A percentile compares a stretch with the other conserved stretches of the same genome.
phyloP scores from a whole-genome alignment of 345 rosid species.

The Xanthoceras sorbifolium region DNA sequence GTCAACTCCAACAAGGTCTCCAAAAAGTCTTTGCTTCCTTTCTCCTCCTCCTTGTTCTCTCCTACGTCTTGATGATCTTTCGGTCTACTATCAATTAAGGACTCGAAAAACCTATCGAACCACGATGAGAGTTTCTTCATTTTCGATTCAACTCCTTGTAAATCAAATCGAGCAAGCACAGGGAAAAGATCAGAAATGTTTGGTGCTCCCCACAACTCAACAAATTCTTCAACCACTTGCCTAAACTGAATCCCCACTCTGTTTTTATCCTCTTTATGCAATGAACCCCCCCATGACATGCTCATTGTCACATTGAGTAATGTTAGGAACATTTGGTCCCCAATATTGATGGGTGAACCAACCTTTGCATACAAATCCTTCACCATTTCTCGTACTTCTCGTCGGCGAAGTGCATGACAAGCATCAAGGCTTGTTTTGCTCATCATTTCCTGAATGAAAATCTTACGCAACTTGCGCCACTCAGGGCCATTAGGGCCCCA shows the following conservation, averaged over 20 bases:
- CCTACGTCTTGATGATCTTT: conserved; percentile 16
- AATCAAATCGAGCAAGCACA: conserved; percentile 46
- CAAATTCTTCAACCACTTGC: conserved; percentile 28
- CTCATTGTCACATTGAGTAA: conserved; percentile 39
- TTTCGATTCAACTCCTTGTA: conserved; percentile 52
- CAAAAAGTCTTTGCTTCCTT: conserved; percentile 30
- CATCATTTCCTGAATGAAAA: too few relatives aligned
- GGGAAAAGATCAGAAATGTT: conserved; percentile 61
- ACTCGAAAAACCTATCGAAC: conserved; percentile 35
- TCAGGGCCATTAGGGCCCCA: too few relatives aligned
- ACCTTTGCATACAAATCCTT: too few relatives aligned
- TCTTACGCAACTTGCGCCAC: too few relatives aligned
- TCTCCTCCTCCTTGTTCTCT: conserved; percentile 9
- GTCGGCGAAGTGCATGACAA: too few relatives aligned
- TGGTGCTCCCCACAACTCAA: conserved; percentile 31
- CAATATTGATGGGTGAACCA: conserved; percentile 41
- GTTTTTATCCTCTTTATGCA: conserved; percentile 38
- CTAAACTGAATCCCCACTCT: conserved; percentile 38
- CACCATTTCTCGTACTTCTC: too few relatives aligned
- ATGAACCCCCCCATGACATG: too few relatives aligned
- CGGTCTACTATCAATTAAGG: conserved; percentile 18
- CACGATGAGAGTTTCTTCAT: conserved; percentile 22
- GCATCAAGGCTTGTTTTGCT: too few relatives aligned
- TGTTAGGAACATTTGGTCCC: conserved; percentile 36
- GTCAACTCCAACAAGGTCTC: conserved; percentile 31